Evolutionary conservation across 768 basidiomycete genomes (phyloP), one percentile per base, ranked within the genome.

Genomic region (Multifurca ochricompacta): DNA sequence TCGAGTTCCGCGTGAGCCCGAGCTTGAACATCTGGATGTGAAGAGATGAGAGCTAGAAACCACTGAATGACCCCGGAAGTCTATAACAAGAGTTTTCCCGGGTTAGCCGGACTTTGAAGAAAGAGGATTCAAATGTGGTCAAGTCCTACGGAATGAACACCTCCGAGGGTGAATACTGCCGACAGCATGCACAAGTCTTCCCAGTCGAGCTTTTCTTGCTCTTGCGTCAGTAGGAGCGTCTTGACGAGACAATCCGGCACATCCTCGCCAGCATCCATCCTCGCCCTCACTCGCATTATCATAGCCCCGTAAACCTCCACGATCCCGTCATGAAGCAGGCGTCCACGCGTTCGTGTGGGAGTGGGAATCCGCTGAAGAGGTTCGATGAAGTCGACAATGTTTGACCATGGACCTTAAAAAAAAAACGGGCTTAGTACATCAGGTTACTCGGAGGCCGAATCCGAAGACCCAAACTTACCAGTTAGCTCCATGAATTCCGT

Each of bases 401-500:
- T 77, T 1, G 75, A 73, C 23, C 71, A 65, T 0, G 76, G 74
- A 13, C 75, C 75, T 61, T 43, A 39, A 32, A 35, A 9, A 21
- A 8, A 28, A 32, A n/a, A n/a, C n/a, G n/a, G n/a, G n/a, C n/a
- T n/a, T n/a, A n/a, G 1, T 19, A 9, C 14, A 34, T 50, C 18
- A 45, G 25, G 32, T 6, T 2, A 28, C 6, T 10, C 7, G 23
- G 30, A 6, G 1, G 21, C 6, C 13, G n/a, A 44, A 32, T 13
- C 3, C 16, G 21, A 1, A 37, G n/a, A 21, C 31, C 16, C 36
- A 19, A 10, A 8, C 14, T 14, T 41, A 57, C 53, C 55, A 62
- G 73, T 60, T 6, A 74, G 44, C 30, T 60, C 57, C 73, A 76
- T 77, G 57, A 75, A 77, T 56, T 76, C 76, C 11, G 68, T 67